phyloP scores from a whole-genome alignment of 208 protist species.

The Trypanosoma vivax region DNA sequence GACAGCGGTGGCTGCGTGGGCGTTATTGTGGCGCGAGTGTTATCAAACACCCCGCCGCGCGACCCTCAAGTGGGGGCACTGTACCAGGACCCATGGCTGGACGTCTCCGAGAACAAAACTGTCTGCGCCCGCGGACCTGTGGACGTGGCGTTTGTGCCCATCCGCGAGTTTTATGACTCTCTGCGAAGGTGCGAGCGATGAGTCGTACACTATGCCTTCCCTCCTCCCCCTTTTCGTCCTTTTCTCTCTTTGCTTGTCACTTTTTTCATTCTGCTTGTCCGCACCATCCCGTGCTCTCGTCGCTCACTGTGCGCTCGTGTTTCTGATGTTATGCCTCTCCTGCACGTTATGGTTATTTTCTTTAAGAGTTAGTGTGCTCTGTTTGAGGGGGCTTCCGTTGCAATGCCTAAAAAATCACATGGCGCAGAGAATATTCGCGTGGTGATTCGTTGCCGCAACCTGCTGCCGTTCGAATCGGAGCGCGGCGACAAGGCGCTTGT shows the following conservation, averaged over 20 bases:
- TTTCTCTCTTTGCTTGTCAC: neutral
- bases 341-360: slow-evolving; percentile 3
- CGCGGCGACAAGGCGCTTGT: slow-evolving; percentile 83
- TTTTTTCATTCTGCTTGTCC: neutral
- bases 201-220: neutral
- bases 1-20: slow-evolving; percentile 76
- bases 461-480: slow-evolving; percentile 77
- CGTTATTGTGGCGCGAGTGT: slow-evolving; percentile 67
- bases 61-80: slow-evolving; percentile 32
- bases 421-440: slow-evolving; percentile 88
- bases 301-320: neutral
- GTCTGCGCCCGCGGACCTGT: slow-evolving; percentile 44
- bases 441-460: slow-evolving; percentile 76
- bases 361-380: neutral
- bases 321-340: neutral
- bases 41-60: slow-evolving; percentile 48
- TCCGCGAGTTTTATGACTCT: slow-evolving; percentile 64
- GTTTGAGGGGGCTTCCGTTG: neutral
- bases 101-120: slow-evolving; percentile 60
- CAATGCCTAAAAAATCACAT: slow-evolving; percentile 64
- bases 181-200: slow-evolving; percentile 68
- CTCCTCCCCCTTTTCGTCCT: slow-evolving; percentile 5
- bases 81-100: slow-evolving; percentile 71
- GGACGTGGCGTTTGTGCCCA: slow-evolving; percentile 73
- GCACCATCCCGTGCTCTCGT: neutral